These are phyloP conservation scores for Penicillium expansum DNA, from an alignment of 2,329 filamentous ascomycete species.

Conservation along the genomic window DNA sequence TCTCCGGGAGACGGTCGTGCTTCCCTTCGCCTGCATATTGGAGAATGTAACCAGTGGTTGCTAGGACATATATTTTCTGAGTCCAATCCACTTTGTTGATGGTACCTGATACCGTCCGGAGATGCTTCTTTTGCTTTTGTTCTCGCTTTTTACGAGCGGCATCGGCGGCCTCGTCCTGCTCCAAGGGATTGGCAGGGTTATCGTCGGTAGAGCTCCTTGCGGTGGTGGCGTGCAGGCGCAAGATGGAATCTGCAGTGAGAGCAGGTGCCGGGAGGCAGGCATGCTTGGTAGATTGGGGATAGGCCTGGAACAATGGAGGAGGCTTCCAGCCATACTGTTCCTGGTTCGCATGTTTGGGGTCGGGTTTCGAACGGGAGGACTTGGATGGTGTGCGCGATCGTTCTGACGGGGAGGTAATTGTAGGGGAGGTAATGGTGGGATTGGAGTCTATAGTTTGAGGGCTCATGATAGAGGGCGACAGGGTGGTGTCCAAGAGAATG, in stretches of 20 bases:
- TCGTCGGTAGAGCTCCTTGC: constrained; percentile 21
- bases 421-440: constrained; percentile 27
- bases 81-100: constrained; percentile 43
- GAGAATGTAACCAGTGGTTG: constrained; percentile 45
- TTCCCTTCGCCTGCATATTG: constrained; percentile 47
- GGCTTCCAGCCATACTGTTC: constrained; percentile 56
- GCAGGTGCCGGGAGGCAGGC: constrained; percentile 66
- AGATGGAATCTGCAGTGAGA: constrained; percentile 65
- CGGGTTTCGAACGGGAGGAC: constrained; percentile 24
- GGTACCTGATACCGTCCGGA: constrained; percentile 36
- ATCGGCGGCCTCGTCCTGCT: constrained; percentile 20
- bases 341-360: constrained; percentile 23
- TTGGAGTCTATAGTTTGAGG: constrained; percentile 28
- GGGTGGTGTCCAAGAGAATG: constrained; percentile 17
- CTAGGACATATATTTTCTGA: constrained; percentile 47
- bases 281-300: constrained; percentile 77
- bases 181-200: constrained; percentile 9
- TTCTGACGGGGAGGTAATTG: constrained; percentile 24
- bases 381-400: constrained; percentile 21
- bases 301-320: constrained; percentile 81
- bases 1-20: constrained; percentile 48
- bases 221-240: constrained; percentile 52
- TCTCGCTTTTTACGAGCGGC: constrained; percentile 33
- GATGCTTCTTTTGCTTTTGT: constrained; percentile 36
- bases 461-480: constrained; percentile 29